These are phyloP conservation scores for Pichia pseudocactophila DNA, from an alignment of 805 yeast species.

Conservation along the genomic window DNA sequence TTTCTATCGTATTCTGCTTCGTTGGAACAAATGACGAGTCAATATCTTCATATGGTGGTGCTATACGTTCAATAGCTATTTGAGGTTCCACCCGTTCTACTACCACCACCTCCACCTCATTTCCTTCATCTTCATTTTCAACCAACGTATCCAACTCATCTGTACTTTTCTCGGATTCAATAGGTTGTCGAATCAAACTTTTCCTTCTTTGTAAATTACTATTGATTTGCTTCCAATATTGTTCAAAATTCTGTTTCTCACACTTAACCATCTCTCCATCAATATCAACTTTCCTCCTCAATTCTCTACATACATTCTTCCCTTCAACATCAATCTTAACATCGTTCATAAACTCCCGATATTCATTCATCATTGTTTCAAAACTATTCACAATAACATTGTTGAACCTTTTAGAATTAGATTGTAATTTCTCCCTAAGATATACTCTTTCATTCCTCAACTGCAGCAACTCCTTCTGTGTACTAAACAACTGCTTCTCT, in stretches of 20 bases:
- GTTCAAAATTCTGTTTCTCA: not conserved
- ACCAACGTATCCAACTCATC: constrained; percentile 10
- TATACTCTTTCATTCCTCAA: constrained; percentile 18
- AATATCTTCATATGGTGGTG: constrained; percentile 22
- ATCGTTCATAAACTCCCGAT: constrained; percentile 5
- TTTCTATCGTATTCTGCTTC: constrained; percentile 4
- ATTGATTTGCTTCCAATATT: constrained; percentile 10
- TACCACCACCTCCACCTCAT: not conserved
- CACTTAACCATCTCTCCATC: not conserved
- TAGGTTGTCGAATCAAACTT: constrained; percentile 27
- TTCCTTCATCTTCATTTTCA: constrained; percentile 1
- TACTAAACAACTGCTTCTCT: constrained; percentile 35
- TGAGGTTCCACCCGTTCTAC: constrained; percentile 20
- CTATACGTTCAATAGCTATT: constrained; percentile 5
- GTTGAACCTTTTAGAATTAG: constrained; percentile 8
- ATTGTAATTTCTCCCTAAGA: constrained; percentile 9
- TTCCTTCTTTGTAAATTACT: constrained; percentile 33
- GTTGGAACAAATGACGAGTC: constrained; percentile 7
- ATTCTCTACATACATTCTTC: not conserved
- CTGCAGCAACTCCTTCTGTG: constrained; percentile 22
- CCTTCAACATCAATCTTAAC: constrained; percentile 10
- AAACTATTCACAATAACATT: constrained; percentile 9
- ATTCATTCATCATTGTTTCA: constrained; percentile 13
- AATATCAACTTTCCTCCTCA: not conserved
- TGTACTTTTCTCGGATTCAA: not conserved